Percentiles rank a stretch among this genome's conserved stretches.
These are phyloP conservation scores for Flaveria trinervia DNA, from an alignment of 129 eudicot genomes.

Conservation along the genomic window DNA sequence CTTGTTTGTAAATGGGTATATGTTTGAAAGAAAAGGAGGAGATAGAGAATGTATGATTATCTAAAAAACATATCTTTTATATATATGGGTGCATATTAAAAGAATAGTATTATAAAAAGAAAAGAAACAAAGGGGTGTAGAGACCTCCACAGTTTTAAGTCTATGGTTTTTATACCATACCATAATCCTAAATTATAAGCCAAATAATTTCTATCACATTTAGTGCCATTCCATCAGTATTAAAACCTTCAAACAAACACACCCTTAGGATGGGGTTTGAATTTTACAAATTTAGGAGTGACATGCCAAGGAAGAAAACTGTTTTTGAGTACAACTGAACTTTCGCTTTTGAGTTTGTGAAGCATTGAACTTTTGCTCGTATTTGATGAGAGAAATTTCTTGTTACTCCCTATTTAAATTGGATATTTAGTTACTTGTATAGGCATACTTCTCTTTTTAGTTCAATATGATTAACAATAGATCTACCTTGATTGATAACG, in stretches of 20 bases:
- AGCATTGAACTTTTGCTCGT: not conserved
- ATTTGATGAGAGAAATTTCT: not conserved
- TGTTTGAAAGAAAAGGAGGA: not conserved
- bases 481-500: not conserved
- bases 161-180: not conserved
- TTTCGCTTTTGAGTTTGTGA: not conserved
- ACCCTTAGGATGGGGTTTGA: not conserved
- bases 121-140: not conserved
- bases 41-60: not conserved
- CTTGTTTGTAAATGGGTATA: not conserved
- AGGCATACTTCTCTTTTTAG: not conserved
- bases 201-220: not conserved
- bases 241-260: not conserved
- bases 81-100: too few species aligned
- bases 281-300: not conserved
- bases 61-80: not conserved
- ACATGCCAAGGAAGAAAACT: not conserved
- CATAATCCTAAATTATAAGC: not conserved
- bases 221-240: not conserved
- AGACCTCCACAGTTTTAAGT: not conserved
- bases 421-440: not conserved
- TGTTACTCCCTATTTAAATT: not conserved
- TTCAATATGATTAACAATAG: not conserved
- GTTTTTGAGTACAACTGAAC: not conserved
- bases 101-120: too few species aligned